Evolutionary conservation across 495 filamentous ascomycete species (phyloP).

Genomic region (Trichoderma gamsii): DNA sequence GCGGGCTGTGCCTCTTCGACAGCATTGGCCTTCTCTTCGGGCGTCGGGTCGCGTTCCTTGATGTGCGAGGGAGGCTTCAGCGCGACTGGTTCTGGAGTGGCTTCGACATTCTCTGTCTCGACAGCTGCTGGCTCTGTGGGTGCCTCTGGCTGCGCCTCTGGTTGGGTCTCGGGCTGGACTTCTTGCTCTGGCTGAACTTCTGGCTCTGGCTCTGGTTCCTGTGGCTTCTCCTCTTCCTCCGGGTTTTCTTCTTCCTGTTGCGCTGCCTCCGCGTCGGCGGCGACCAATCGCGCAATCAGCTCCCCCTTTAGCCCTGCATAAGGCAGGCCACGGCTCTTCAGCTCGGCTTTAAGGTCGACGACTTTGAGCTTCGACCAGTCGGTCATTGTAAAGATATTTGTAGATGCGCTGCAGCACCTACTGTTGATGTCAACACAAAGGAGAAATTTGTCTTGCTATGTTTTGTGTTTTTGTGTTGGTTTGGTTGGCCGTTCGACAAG

Average conservation of each 20-base stretch:
- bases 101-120: background rate
- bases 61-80: background rate
- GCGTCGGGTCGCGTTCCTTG: background rate
- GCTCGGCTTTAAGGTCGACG: conserved; percentile 50
- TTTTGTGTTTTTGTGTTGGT: background rate
- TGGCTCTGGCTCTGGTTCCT: conserved; percentile 7
- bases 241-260: conserved; percentile 17
- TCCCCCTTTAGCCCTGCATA: conserved; percentile 52
- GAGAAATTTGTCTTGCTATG: background rate
- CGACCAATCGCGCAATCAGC: conserved; percentile 49
- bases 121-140: background rate
- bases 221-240: conserved; percentile 15
- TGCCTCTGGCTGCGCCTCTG: background rate
- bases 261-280: conserved; percentile 20
- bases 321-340: conserved; percentile 50
- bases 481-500: background rate
- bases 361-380: conserved; percentile 56
- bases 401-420: conserved; percentile 16
- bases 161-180: background rate
- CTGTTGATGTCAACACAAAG: background rate
- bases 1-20: background rate
- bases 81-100: background rate
- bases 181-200: conserved; percentile 12
- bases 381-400: conserved; percentile 30
- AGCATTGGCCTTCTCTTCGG: background rate